These are phyloP conservation scores for Myxozyma neglecta DNA, from an alignment of 805 yeast genomes.

Conservation along the genomic window DNA sequence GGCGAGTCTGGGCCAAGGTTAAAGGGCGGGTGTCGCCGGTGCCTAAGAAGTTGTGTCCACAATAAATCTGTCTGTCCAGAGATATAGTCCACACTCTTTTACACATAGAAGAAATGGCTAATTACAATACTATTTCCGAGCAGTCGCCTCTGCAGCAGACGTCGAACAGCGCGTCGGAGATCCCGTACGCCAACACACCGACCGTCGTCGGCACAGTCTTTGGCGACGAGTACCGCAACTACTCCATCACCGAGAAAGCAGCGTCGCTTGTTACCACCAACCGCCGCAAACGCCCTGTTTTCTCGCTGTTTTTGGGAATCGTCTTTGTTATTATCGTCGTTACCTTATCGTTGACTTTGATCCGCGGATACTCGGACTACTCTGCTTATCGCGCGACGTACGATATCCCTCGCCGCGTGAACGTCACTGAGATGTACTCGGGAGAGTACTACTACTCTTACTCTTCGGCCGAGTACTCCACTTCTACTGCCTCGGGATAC, in stretches of 20 bases:
- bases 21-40: too few species aligned
- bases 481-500: slow-evolving; percentile 6
- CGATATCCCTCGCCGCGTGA: slow-evolving; percentile 31
- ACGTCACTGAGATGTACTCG: slow-evolving; percentile 26
- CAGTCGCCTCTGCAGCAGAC: slow-evolving; percentile 19
- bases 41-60: too few species aligned
- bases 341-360: slow-evolving; percentile 24
- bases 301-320: slow-evolving; percentile 23
- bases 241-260: slow-evolving; percentile 29
- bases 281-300: slow-evolving; percentile 31
- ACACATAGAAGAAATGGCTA: slow-evolving; percentile 6
- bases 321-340: slow-evolving; percentile 25
- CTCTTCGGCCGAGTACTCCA: slow-evolving; percentile 4
- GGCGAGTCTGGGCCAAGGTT: too few species aligned
- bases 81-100: background rate
- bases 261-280: slow-evolving; percentile 28
- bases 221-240: slow-evolving; percentile 19
- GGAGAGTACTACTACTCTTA: slow-evolving; percentile 29
- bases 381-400: slow-evolving; percentile 22
- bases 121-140: slow-evolving; percentile 25
- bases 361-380: slow-evolving; percentile 30
- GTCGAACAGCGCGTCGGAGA: slow-evolving; percentile 7
- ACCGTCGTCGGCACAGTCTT: slow-evolving; percentile 26
- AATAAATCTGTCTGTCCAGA: background rate
- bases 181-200: slow-evolving; percentile 14